Evolutionary conservation across 805 yeast species (phyloP).

Genomic region (Yarrowia hollandica): DNA sequence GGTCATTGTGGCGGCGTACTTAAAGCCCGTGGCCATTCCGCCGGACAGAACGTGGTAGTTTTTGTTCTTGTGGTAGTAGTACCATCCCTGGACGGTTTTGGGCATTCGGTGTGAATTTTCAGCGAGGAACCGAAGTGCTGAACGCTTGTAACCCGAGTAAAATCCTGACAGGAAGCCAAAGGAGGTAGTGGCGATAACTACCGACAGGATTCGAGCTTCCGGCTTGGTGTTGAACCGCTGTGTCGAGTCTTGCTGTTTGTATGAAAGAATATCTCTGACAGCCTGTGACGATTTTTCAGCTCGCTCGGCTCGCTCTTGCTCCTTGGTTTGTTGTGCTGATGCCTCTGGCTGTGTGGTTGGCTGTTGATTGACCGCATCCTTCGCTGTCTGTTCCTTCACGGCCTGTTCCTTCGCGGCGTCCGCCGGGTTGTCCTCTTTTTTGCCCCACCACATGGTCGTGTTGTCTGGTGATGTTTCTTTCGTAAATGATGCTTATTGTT

Average conservation of each 20-base stretch:
- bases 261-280: slow-evolving; percentile 12
- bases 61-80: slow-evolving; percentile 79
- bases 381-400: neutral
- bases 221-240: slow-evolving; percentile 28
- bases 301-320: neutral
- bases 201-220: slow-evolving; percentile 26
- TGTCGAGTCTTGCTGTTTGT: slow-evolving; percentile 19
- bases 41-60: slow-evolving; percentile 67
- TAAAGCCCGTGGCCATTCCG: slow-evolving; percentile 54
- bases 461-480: neutral
- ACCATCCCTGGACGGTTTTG: slow-evolving; percentile 78
- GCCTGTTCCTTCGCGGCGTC: neutral
- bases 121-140: slow-evolving; percentile 65
- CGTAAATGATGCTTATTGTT: no score
- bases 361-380: neutral
- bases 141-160: slow-evolving; percentile 54
- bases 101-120: slow-evolving; percentile 85
- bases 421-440: slow-evolving; percentile 16
- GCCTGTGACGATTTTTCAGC: slow-evolving; percentile 15
- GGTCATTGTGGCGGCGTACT: slow-evolving; percentile 47
- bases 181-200: slow-evolving; percentile 26
- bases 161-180: slow-evolving; percentile 50
- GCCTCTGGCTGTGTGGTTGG: neutral
- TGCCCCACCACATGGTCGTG: slow-evolving; percentile 26
- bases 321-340: neutral